Conservation (phyloP, 2,329 filamentous ascomycete species). For the Blastomyces silverae region DNA sequence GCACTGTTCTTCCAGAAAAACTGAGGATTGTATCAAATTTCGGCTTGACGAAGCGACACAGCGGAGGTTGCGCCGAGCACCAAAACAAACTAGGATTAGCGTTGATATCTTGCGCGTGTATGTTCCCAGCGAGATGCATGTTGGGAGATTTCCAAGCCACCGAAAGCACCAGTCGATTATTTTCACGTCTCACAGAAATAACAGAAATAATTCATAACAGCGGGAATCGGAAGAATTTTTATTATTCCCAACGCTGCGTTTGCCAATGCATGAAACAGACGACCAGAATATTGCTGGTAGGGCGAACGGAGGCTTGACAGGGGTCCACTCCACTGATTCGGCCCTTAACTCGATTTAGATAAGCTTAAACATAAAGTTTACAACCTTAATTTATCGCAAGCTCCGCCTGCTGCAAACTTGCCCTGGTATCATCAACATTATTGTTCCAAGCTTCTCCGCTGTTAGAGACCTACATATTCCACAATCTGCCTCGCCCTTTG, state of each 20-base stretch:
- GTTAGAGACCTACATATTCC: not conserved
- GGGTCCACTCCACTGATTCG: not conserved
- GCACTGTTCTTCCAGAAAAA: not conserved
- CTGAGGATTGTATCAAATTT: not conserved
- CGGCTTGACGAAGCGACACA: too few species aligned
- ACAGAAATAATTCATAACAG: not conserved
- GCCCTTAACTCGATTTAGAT: not conserved
- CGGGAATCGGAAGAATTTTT: not conserved
- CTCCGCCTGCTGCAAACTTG: not conserved
- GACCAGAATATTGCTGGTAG: not conserved
- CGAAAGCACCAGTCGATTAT: not conserved
- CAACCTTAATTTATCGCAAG: constrained; percentile 8
- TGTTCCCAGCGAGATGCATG: too few species aligned
- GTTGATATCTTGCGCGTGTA: too few species aligned
- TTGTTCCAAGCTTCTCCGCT: not conserved
- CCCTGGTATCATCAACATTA: not conserved
- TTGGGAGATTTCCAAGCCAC: not conserved
- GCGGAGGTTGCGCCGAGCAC: too few species aligned
- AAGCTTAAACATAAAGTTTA: constrained; percentile 1
- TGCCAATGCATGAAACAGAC: not conserved
- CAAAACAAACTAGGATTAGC: not conserved
- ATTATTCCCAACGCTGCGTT: not conserved
- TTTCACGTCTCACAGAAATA: not conserved
- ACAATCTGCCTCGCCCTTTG: not conserved
- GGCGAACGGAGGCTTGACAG: not conserved